Base-by-base conservation (phyloP, 345 rosid genomes). In the Citropsis articulata region DNA sequence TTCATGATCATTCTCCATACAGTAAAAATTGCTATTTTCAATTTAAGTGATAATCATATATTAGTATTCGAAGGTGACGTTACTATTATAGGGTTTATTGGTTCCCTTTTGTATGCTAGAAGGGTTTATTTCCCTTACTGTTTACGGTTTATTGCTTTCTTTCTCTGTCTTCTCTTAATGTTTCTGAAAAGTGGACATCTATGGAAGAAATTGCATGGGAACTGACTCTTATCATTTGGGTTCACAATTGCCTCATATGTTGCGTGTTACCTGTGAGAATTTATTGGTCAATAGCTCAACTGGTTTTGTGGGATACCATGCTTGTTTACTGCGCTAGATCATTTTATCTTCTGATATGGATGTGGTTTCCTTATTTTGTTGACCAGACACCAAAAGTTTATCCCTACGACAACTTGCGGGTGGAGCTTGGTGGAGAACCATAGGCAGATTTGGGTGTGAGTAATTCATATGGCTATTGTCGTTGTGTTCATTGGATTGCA, bases 371-470 rank as follows among this genome's bases (percentile, higher is more conserved):
- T 50, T 77, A n/a, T 61, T 77, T 67, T 84, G 50, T 78, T 69
- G 36, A 75, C 75, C 88, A 96, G 99, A 75, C 95, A 18, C 97
- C 97, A 7, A 93, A 92, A 85, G 98, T 91, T 21, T 96, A 90
- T 79, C 98, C 98, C 8, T 96, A 92, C 65, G 97, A 96, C 88
- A 94, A 96, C 87, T 84, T 96, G 79, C 91, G 91, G 67, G 98
- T 89, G 81, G 98, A 96, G 91, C 99, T 96, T 72, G 99, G 99
- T 21, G 97, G 95, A 84, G 98, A 94, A 80, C 95, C 97, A 55
- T 87, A 86, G 83, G 76, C 28, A 30, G 70, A 78, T 42, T 35
- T 3, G 24, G 40, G 65, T 38, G 61, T 31, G 38, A 77, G 69
- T 70, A 76, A 76, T 67, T 50, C 62, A 9, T 68, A 61, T 14